Percentiles rank a stretch among this genome's conserved stretches.
Evolutionary conservation across 768 basidiomycete genomes (phyloP).

Genomic region (Mycena polygramma): DNA sequence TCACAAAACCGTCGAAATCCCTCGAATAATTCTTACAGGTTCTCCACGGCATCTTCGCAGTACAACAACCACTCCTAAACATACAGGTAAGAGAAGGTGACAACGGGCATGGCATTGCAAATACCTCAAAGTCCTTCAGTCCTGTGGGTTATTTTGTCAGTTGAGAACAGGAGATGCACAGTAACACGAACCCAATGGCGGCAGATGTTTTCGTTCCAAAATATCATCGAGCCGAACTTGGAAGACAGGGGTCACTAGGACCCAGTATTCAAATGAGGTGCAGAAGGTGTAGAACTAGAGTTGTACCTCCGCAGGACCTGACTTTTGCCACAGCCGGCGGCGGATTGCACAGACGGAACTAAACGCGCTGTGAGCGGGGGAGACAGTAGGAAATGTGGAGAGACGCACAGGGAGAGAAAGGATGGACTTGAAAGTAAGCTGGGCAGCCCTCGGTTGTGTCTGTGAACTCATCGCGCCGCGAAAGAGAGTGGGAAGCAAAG

Average conservation of each 20-base stretch:
- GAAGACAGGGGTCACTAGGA: conserved; percentile 73
- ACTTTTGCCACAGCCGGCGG: conserved; percentile 7
- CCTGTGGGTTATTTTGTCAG: conserved; percentile 51
- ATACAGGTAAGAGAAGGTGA: conserved; percentile 15
- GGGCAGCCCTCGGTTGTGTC: conserved; percentile 47
- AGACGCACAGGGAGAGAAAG: conserved; percentile 55
- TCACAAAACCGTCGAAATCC: conserved; percentile 23
- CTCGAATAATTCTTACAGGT: conserved; percentile 61
- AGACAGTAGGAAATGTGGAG: conserved; percentile 1
- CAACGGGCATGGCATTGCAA: neutral
- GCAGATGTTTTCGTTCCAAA: conserved; percentile 80
- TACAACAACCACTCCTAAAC: conserved; percentile 82
- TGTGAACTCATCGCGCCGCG: conserved; percentile 32
- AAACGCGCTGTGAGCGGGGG: conserved; percentile 5
- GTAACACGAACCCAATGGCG: conserved; percentile 69
- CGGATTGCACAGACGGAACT: conserved; percentile 6
- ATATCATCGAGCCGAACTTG: conserved; percentile 81
- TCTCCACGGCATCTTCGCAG: conserved; percentile 81
- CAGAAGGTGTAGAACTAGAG: neutral
- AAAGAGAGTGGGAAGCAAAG: conserved; percentile 4
- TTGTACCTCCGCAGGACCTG: conserved; percentile 65
- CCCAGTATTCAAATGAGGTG: conserved; percentile 15
- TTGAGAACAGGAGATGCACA: conserved; percentile 9
- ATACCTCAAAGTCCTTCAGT: conserved; percentile 77
- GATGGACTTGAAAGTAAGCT: conserved; percentile 46